Evolutionary conservation across 164 flowering plant species (phyloP), one percentile per base, ranked within the genome.

Genomic region (Tetrastigma voinierianum): DNA sequence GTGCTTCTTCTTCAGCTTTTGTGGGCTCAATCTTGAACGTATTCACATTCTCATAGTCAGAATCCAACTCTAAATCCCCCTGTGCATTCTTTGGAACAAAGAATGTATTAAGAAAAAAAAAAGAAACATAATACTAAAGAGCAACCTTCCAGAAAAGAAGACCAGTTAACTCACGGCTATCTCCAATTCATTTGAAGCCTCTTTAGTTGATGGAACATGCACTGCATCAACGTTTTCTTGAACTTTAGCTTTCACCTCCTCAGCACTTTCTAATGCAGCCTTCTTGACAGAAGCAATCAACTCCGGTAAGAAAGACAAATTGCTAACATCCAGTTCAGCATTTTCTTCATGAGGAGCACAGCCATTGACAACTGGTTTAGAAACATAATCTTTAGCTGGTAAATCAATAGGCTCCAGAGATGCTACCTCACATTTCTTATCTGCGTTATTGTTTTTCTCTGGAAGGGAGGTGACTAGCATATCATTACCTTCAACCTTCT

Each of bases 1-100:
- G 70, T 57, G 99, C 99, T 81, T 96, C 99, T 57, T 70, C 98
- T 82, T 96, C 99, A 19, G 99, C 99, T 70, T 85, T 88, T 58
- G 99, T 90, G 20, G 83, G 90, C 84, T 96, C 99, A 66, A 96
- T 96, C 73, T 74, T 88, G 49, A 86, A 78, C 53, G n/a, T 57
- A 18, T 70, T 68, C 46, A 62, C 23, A 74, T 78, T 78, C 25
- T 91, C 96, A 77, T 62, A 79, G 54, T 86, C 93, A 61, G 86
- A 85, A 57, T 82, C 93, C 65, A 73, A 63, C 73, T 84, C 95
- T 55, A 72, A 19, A 21, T 85, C 89, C 14, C 74, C 81, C 52
- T 77, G 71, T 3, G 63, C 71, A 71, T 77, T 82, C 98, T 94
- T 63, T 9, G 56, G 18, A 49, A 62, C 45, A 75, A 43, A 54